Percentiles rank a stretch among this genome's conserved stretches.
Conservation (phyloP, 148 eudicot species). For the Euryodendron excelsum region DNA sequence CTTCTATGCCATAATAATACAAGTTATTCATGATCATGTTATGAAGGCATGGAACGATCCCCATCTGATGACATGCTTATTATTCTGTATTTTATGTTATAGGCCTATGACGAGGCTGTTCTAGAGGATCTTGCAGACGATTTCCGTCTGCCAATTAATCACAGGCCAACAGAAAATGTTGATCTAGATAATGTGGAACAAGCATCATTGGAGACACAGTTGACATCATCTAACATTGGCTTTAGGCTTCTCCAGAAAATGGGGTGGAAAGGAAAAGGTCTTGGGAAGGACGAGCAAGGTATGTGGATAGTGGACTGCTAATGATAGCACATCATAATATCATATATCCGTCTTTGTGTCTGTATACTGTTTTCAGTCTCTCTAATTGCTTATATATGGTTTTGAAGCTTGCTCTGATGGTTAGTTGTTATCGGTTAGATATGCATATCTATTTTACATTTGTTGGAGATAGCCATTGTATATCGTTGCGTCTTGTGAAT, state of each 20-base stretch:
- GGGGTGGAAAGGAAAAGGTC: constrained; percentile 99
- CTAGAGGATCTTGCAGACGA: constrained; percentile 67
- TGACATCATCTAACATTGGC: constrained; percentile 84
- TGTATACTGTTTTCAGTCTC: neutral
- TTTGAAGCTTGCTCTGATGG: neutral
- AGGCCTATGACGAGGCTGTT: constrained; percentile 48
- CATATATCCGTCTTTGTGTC: neutral
- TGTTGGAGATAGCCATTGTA: neutral
- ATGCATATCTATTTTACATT: neutral
- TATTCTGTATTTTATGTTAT: constrained; percentile 11
- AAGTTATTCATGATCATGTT: neutral
- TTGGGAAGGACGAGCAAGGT: constrained; percentile 97
- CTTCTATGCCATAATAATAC: neutral
- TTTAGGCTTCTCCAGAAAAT: constrained; percentile 91
- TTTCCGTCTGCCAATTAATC: constrained; percentile 74
- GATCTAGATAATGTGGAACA: constrained; percentile 87
- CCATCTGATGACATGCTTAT: neutral
- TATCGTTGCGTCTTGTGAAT: neutral
- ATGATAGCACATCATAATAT: neutral
- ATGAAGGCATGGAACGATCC: neutral
- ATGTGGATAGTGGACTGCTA: constrained; percentile 14
- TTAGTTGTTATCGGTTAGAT: neutral
- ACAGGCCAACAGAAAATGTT: constrained; percentile 80
- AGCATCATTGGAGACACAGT: constrained; percentile 80
- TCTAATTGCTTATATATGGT: neutral